Base-by-base conservation (phyloP, 1,284 basidiomycete genomes). In the Cryptococcus sp. region DNA sequence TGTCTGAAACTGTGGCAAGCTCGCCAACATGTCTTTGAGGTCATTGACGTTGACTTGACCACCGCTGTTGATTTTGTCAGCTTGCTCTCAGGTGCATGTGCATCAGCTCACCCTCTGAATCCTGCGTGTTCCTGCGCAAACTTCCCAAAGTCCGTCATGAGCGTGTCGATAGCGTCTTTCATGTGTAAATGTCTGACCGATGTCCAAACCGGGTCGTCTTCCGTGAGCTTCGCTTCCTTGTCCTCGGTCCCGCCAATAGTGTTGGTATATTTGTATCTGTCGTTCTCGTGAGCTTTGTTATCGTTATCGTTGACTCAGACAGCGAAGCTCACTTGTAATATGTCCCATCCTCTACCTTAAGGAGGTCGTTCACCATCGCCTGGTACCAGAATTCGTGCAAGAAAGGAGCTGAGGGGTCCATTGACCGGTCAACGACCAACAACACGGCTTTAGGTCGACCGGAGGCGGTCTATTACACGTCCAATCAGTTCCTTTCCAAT, bases 21-120 rank as follows among this genome's bases (percentile, higher is more conserved):
- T 91, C 20, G 96, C 96, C 45, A 99, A 83, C 95, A 99, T 97
- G 72, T 99, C 95, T 76, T 97, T 96, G 89, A 99, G 94, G 77
- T 97, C 94, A 73, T 93, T 94, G 57, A 99, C 80, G 68, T 86
- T 94, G 49, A 89, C 89, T n/a, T 76, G 66, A 16, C 87, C 88
- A n/a, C 89, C 87, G 34, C 66, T 69, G 44, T 34, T 53, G 1
- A 48, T 52, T 15, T 61, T 58, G 52, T 62, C 52, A 62, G 61
- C 55, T 26, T 2, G 26, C 16, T 46, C 39, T 38, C 13, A n/a
- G 29, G 3, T 16, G 41, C 22, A n/a, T n/a, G 19, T 46, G 41
- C 41, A 44, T 5, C 15, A 5, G 59, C 62, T 58, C 52, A 81
- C 86, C 59, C 73, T 87, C 71, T 87, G 77, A 95, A 96, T 0